A percentile compares a stretch with the other conserved stretches of the same genome.
phyloP scores from a whole-genome alignment of 2,329 filamentous ascomycete genomes.

The Fusarium stilboides region DNA sequence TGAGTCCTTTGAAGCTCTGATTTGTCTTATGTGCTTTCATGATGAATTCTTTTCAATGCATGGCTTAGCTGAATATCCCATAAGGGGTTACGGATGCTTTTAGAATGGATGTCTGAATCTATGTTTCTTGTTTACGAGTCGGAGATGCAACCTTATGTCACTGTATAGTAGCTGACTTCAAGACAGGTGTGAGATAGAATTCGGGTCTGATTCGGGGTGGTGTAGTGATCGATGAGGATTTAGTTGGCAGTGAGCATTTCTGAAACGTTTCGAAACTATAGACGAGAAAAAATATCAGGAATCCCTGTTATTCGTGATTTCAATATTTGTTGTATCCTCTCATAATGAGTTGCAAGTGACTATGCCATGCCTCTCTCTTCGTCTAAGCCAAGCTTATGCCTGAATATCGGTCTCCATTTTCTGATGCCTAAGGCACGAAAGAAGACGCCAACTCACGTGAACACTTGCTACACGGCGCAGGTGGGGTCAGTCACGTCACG shows the following conservation, averaged over 20 bases:
- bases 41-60: constrained; percentile 53
- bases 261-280: too few species aligned
- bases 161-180: constrained; percentile 14
- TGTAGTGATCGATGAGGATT: neutral
- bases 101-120: constrained; percentile 53
- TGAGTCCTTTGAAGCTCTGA: constrained; percentile 20
- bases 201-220: too few species aligned
- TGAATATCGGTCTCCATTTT: neutral
- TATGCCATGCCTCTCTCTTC: neutral
- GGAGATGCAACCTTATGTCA: neutral
- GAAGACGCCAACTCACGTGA: constrained; percentile 53
- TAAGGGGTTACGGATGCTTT: constrained; percentile 45
- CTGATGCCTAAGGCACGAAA: neutral
- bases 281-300: neutral
- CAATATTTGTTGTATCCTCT: neutral
- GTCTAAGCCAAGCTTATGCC: constrained; percentile 4
- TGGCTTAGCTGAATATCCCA: constrained; percentile 55
- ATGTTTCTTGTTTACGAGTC: neutral
- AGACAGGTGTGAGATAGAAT: constrained; percentile 6
- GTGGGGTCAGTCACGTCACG: constrained; percentile 59
- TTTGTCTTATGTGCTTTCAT: constrained; percentile 26
- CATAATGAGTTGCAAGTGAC: neutral
- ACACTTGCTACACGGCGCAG: neutral
- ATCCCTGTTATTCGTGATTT: neutral
- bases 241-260: neutral